A percentile compares a stretch with the other conserved stretches of the same genome.
phyloP scores from a whole-genome alignment of 2,329 filamentous ascomycete species.

The Leptosphaerulina australis region DNA sequence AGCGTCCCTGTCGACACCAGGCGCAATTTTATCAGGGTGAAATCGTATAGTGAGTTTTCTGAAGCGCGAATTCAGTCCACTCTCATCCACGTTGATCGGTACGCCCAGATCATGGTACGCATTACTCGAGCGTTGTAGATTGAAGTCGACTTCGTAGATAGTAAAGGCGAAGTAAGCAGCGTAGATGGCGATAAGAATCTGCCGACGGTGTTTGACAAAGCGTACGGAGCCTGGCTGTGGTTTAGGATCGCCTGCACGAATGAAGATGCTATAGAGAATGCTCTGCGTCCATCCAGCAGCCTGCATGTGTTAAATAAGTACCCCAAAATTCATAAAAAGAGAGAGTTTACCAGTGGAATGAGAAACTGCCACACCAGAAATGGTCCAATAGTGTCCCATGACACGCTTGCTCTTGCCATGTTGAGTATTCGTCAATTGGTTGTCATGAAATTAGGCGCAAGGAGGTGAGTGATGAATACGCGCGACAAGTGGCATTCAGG shows the following conservation, averaged over 20 bases:
- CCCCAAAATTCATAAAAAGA: not conserved
- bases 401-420: slow-evolving; percentile 35
- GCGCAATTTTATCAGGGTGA: slow-evolving; percentile 81
- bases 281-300: slow-evolving; percentile 63
- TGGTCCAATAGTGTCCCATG: slow-evolving; percentile 40
- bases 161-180: slow-evolving; percentile 86
- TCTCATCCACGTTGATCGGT: slow-evolving; percentile 70
- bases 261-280: slow-evolving; percentile 84
- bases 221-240: slow-evolving; percentile 71
- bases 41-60: slow-evolving; percentile 66
- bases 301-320: slow-evolving; percentile 29
- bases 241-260: slow-evolving; percentile 85
- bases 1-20: slow-evolving; percentile 33
- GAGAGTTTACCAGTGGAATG: slow-evolving; percentile 36
- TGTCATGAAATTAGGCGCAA: not conserved
- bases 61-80: slow-evolving; percentile 82
- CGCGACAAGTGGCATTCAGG: slow-evolving; percentile 16
- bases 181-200: slow-evolving; percentile 84
- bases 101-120: slow-evolving; percentile 82
- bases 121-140: slow-evolving; percentile 71
- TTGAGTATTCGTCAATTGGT: not conserved
- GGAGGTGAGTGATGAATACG: not conserved
- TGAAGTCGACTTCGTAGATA: slow-evolving; percentile 87
- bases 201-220: slow-evolving; percentile 74
- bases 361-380: slow-evolving; percentile 47